Evolutionary conservation across 352 stramenopile species (phyloP).

Genomic region (Pythium folliculosum): DNA sequence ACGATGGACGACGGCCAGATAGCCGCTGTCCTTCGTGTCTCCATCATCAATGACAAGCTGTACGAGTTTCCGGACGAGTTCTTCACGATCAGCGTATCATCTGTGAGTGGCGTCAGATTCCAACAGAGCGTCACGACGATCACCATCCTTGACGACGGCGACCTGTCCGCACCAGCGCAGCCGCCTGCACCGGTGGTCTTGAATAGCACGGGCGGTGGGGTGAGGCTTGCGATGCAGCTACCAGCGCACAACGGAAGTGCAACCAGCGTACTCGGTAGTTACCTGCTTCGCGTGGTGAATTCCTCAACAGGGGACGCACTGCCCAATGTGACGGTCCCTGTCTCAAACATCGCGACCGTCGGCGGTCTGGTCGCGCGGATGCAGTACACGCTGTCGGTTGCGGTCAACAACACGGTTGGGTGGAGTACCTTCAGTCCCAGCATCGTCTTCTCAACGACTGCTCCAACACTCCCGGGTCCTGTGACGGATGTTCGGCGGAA

Average conservation of each 20-base stretch:
- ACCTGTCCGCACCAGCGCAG: conserved; percentile 39
- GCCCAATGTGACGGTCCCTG: conserved; percentile 19
- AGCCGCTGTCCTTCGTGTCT: conserved; percentile 36
- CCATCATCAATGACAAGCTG: conserved; percentile 63
- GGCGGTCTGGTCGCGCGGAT: conserved; percentile 38
- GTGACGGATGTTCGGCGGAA: conserved; percentile 17
- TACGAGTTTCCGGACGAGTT: conserved; percentile 55
- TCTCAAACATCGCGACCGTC: conserved; percentile 16
- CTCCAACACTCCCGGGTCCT: conserved; percentile 38
- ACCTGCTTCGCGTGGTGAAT: conserved; percentile 35
- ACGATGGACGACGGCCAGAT: conserved; percentile 46
- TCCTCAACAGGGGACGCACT: not conserved
- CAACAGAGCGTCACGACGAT: conserved; percentile 20
- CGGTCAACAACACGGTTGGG: conserved; percentile 36
- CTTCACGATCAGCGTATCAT: conserved; percentile 41
- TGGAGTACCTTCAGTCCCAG: conserved; percentile 36
- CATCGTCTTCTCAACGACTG: conserved; percentile 42
- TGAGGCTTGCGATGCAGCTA: conserved; percentile 31
- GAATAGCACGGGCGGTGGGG: conserved; percentile 42
- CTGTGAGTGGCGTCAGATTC: conserved; percentile 32
- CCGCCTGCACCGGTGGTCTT: conserved; percentile 28
- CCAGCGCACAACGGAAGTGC: conserved; percentile 58
- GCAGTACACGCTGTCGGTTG: conserved; percentile 44
- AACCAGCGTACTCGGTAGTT: conserved; percentile 33
- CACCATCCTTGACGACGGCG: conserved; percentile 60